A percentile compares a stretch with the other conserved stretches of the same genome.
Evolutionary conservation across 2,329 filamentous ascomycete genomes (phyloP).

Genomic region (Elsinoe ampelina): DNA sequence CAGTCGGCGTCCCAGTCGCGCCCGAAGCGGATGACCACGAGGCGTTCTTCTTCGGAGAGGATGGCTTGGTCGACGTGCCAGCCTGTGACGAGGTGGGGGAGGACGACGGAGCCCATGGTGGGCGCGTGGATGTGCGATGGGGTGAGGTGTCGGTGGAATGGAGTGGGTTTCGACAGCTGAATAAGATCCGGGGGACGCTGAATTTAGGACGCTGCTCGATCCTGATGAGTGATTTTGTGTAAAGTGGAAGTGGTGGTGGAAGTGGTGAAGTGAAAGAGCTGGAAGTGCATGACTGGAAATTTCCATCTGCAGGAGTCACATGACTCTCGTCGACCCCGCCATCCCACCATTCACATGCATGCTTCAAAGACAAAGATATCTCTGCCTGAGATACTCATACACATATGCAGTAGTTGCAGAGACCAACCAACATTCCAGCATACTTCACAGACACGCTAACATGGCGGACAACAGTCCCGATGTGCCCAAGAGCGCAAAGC

Average conservation of each 20-base stretch:
- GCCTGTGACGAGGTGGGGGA: conserved; percentile 81
- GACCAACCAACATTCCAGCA: not conserved
- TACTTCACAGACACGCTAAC: not conserved
- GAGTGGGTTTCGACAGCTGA: not conserved
- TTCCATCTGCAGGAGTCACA: not conserved
- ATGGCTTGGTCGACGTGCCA: conserved; percentile 99
- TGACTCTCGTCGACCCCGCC: not conserved
- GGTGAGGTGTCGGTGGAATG: not conserved
- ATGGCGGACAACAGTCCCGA: not conserved
- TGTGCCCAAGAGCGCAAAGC: conserved; percentile 12
- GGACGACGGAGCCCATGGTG: conserved; percentile 71
- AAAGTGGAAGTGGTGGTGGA: not conserved
- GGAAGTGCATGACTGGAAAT: not conserved
- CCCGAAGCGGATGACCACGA: conserved; percentile 90
- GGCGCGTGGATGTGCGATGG: not conserved
- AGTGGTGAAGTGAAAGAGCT: not conserved
- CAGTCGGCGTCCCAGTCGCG: conserved; percentile 75
- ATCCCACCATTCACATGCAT: conserved; percentile 3
- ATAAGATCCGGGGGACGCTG: too few species aligned
- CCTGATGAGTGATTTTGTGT: not conserved
- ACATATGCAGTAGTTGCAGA: not conserved
- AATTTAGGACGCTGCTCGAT: not conserved
- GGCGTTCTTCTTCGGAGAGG: conserved; percentile 77
- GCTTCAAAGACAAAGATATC: not conserved
- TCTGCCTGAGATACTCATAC: not conserved